phyloP scores from a whole-genome alignment of 2,329 filamentous ascomycete species.

The Chaetomiaceae sp. region DNA sequence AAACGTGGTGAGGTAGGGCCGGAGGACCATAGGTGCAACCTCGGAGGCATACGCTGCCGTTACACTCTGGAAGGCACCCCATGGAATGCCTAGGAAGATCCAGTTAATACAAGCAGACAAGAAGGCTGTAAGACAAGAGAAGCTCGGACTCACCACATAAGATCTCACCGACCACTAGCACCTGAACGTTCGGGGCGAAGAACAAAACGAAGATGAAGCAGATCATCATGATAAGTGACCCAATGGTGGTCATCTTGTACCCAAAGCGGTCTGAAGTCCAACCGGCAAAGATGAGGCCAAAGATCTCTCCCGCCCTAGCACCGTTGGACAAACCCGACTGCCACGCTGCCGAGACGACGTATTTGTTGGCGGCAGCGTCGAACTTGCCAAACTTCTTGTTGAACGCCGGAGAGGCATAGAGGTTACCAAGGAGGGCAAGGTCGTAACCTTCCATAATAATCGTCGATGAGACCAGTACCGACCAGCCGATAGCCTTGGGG shows the following conservation, averaged over 20 bases:
- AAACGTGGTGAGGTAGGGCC: conserved; percentile 51
- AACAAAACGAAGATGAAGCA: conserved; percentile 51
- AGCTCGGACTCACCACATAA: conserved; percentile 31
- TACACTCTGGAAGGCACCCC: conserved; percentile 43
- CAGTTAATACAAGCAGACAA: background rate
- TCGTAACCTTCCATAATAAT: conserved; percentile 52
- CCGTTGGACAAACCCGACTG: conserved; percentile 54
- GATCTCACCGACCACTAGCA: conserved; percentile 47
- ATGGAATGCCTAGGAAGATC: conserved; percentile 29
- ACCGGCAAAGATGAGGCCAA: conserved; percentile 45
- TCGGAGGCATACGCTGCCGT: conserved; percentile 49
- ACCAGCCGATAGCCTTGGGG: conserved; percentile 47
- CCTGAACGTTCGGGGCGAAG: conserved; percentile 45
- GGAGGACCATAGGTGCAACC: conserved; percentile 43
- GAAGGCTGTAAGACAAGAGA: too few relatives aligned
- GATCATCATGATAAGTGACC: conserved; percentile 42
- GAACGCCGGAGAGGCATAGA: conserved; percentile 46
- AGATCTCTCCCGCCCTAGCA: conserved; percentile 49
- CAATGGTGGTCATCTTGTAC: conserved; percentile 48
- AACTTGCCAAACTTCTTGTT: conserved; percentile 44
- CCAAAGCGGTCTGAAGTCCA: conserved; percentile 39
- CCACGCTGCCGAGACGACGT: conserved; percentile 51
- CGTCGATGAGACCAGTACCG: conserved; percentile 41
- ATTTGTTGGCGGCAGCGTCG: conserved; percentile 34
- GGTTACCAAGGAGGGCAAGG: conserved; percentile 44